A percentile compares a stretch with the other conserved stretches of the same genome.
Conservation (phyloP, 129 eudicot genomes). For the Lonicera japonica region DNA sequence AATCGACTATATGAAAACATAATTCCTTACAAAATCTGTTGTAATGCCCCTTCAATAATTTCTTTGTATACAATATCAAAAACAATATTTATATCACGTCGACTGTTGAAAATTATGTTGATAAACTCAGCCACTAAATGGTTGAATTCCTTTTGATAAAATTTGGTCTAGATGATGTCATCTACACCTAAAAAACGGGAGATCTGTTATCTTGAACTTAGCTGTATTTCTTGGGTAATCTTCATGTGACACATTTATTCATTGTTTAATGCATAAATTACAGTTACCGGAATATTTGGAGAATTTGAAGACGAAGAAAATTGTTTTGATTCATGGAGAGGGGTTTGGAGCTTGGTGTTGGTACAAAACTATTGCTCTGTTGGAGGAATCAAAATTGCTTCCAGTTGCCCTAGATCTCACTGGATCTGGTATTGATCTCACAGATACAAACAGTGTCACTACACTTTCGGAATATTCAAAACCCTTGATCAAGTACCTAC, state of each 20-base stretch:
- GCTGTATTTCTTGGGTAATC: too few relatives aligned
- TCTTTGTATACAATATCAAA: too few relatives aligned
- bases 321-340: constrained; percentile 90
- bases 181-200: too few relatives aligned
- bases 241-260: not conserved
- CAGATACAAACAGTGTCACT: constrained; percentile 60
- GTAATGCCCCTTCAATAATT: too few relatives aligned
- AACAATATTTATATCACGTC: too few relatives aligned
- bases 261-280: not conserved
- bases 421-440: constrained; percentile 88
- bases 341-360: constrained; percentile 99
- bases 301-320: constrained; percentile 59
- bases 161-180: too few relatives aligned
- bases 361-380: constrained; percentile 83
- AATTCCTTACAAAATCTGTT: too few relatives aligned
- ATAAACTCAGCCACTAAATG: too few relatives aligned
- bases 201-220: too few relatives aligned
- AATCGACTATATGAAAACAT: too few relatives aligned
- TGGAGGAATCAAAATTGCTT: constrained; percentile 78
- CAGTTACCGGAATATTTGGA: constrained; percentile 77
- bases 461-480: constrained; percentile 76
- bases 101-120: too few relatives aligned
- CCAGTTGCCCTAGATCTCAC: constrained; percentile 85
- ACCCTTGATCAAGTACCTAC: constrained; percentile 62
- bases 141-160: too few relatives aligned